A percentile compares a stretch with the other conserved stretches of the same genome.
phyloP scores from a whole-genome alignment of 441 rosid species.

The Capsella rubella region DNA sequence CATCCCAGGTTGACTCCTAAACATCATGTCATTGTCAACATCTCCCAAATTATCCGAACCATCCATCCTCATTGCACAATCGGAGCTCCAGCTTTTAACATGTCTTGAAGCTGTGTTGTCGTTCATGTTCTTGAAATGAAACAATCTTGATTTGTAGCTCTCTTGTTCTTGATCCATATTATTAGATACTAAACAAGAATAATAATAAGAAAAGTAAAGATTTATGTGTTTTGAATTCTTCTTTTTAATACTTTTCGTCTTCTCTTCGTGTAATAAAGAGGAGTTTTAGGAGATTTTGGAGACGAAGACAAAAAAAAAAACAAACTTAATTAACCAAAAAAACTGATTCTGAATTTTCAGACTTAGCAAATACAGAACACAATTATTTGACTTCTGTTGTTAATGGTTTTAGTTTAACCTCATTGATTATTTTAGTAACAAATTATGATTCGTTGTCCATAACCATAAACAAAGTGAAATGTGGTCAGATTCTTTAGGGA shows the following conservation, averaged over 20 bases:
- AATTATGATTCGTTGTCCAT: conserved; percentile 36
- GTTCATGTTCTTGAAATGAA: conserved; percentile 57
- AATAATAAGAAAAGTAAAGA: not conserved
- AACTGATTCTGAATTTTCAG: conserved; percentile 37
- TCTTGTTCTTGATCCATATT: conserved; percentile 64
- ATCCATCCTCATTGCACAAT: conserved; percentile 23
- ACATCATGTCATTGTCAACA: conserved; percentile 32
- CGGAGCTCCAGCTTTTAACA: conserved; percentile 37
- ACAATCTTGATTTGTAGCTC: conserved; percentile 56
- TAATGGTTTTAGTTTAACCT: conserved; percentile 25
- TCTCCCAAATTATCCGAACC: conserved; percentile 46
- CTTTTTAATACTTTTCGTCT: conserved; percentile 22
- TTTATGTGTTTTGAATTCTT: conserved; percentile 17
- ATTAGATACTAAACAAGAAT: conserved; percentile 46
- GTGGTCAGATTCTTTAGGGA: conserved; percentile 23
- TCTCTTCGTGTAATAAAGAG: conserved; percentile 33
- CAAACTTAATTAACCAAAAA: conserved; percentile 30
- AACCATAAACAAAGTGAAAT: conserved; percentile 32
- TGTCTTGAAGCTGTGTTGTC: conserved; percentile 45
- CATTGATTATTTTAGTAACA: not conserved
- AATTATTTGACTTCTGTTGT: conserved; percentile 32
- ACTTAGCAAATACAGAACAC: conserved; percentile 44
- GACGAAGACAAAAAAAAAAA: conserved; percentile 39
- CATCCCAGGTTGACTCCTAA: conserved; percentile 43
- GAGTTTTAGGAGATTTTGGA: conserved; percentile 41